These are phyloP conservation scores for Endoconidiophora polonica DNA, from an alignment of 2,329 filamentous ascomycete genomes.

Conservation along the genomic window DNA sequence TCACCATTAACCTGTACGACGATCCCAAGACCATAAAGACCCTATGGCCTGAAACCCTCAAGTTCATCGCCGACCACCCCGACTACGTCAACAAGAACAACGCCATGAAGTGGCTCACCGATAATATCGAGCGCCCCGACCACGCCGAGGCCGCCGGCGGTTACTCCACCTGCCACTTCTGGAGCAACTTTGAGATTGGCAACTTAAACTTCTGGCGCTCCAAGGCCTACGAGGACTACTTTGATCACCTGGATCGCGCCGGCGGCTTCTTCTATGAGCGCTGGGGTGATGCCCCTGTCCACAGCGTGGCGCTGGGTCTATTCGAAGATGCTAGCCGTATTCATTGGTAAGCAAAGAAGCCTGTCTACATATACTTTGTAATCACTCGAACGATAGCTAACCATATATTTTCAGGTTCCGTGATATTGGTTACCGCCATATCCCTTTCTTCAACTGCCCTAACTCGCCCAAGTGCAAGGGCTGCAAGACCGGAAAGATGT, in stretches of 20 bases:
- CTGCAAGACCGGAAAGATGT: slow-evolving; percentile 74
- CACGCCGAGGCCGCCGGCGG: slow-evolving; percentile 72
- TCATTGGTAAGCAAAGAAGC: slow-evolving; percentile 44
- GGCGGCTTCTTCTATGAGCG: slow-evolving; percentile 98
- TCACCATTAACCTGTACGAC: slow-evolving; percentile 96
- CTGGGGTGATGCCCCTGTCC: slow-evolving; percentile 95
- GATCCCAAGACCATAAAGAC: slow-evolving; percentile 69
- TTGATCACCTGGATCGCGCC: slow-evolving; percentile 81
- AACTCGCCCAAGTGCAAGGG: slow-evolving; percentile 87
- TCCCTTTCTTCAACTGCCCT: slow-evolving; percentile 97
- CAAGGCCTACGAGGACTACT: slow-evolving; percentile 84
- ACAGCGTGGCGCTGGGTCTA: slow-evolving; percentile 79
- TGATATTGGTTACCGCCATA: slow-evolving; percentile 95
- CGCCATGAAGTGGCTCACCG: slow-evolving; percentile 74
- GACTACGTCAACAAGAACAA: slow-evolving; percentile 70
- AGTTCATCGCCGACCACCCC: slow-evolving; percentile 74
- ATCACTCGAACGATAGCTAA: slow-evolving; percentile 7
- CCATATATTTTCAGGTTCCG: slow-evolving; percentile 58
- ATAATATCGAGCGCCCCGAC: slow-evolving; percentile 57
- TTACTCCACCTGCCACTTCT: slow-evolving; percentile 97
- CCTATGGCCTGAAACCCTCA: slow-evolving; percentile 88
- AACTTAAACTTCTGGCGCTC: slow-evolving; percentile 88
- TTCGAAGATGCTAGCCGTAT: slow-evolving; percentile 85
- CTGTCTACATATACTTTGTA: slow-evolving; percentile 26
- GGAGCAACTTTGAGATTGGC: slow-evolving; percentile 96